Conservation (phyloP, 78 protist genomes). For the Carpediemonas membranifera region DNA sequence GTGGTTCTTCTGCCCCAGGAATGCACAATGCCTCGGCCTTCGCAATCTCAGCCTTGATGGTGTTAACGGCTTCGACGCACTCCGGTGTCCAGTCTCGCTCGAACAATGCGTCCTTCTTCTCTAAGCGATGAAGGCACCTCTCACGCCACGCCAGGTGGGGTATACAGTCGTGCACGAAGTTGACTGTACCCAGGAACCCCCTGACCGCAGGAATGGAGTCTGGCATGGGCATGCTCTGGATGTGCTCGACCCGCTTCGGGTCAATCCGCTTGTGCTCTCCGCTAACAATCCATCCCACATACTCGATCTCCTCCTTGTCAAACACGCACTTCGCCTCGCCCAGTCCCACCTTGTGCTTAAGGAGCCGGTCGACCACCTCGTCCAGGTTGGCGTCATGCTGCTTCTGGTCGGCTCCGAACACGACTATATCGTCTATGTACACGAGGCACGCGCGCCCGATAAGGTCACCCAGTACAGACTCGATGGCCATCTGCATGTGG, state of each 20-base stretch:
- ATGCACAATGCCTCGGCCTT: background rate
- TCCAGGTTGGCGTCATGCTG: slow-evolving; percentile 11
- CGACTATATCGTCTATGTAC: slow-evolving; percentile 33
- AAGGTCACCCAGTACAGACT: background rate
- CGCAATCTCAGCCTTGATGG: background rate
- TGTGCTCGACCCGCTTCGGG: background rate
- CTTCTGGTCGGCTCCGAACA: background rate
- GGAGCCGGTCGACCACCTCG: slow-evolving; percentile 3
- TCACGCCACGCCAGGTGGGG: background rate
- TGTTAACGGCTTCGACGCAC: background rate
- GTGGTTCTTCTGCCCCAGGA: background rate
- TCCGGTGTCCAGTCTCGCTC: background rate
- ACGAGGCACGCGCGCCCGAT: background rate
- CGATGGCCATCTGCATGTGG: background rate
- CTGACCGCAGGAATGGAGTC: background rate
- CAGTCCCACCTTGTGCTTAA: background rate
- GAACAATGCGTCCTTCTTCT: background rate
- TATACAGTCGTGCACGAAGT: background rate
- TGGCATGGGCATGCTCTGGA: background rate
- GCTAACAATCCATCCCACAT: background rate
- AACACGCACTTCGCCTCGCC: background rate
- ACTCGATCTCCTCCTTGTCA: background rate
- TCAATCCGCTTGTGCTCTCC: background rate
- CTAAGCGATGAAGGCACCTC: background rate
- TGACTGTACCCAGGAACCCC: background rate